Conservation (phyloP, 2,329 filamentous ascomycete genomes). For the Berkeleyomyces rouxiae region DNA sequence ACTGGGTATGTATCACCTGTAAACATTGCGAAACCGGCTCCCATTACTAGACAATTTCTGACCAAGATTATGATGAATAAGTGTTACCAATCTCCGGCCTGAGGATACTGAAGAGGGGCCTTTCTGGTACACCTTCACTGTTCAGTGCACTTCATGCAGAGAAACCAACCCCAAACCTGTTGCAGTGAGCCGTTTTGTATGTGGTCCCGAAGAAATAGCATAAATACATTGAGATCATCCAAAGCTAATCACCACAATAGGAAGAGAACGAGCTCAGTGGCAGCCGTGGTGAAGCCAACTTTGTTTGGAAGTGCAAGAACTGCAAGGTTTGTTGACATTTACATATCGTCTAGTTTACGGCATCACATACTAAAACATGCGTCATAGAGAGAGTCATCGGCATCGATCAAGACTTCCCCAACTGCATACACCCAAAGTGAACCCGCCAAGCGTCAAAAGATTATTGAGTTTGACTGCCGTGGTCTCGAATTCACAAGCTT, state of each 20-base stretch:
- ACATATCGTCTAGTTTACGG: neutral
- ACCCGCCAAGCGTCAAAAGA: conserved; percentile 57
- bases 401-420: conserved; percentile 62
- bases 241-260: conserved; percentile 27
- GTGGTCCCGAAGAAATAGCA: conserved; percentile 19
- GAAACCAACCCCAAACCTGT: conserved; percentile 80
- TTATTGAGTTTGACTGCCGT: conserved; percentile 85
- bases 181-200: conserved; percentile 73
- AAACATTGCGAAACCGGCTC: neutral
- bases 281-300: conserved; percentile 90
- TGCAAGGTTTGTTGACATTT: conserved; percentile 53
- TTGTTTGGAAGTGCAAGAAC: conserved; percentile 98
- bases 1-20: conserved; percentile 37
- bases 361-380: neutral
- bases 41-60: neutral
- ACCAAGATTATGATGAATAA: conserved; percentile 23
- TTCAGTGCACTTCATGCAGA: conserved; percentile 94
- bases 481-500: conserved; percentile 87
- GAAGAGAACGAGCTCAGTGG: conserved; percentile 83
- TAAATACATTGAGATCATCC: neutral
- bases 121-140: conserved; percentile 96
- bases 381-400: conserved; percentile 61
- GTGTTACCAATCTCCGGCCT: conserved; percentile 79
- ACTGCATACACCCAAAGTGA: conserved; percentile 53
- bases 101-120: conserved; percentile 64